Percentiles rank a stretch among this genome's conserved stretches.
Evolutionary conservation across 179 eudicot species (phyloP).

Genomic region (Silene noctiflora): DNA sequence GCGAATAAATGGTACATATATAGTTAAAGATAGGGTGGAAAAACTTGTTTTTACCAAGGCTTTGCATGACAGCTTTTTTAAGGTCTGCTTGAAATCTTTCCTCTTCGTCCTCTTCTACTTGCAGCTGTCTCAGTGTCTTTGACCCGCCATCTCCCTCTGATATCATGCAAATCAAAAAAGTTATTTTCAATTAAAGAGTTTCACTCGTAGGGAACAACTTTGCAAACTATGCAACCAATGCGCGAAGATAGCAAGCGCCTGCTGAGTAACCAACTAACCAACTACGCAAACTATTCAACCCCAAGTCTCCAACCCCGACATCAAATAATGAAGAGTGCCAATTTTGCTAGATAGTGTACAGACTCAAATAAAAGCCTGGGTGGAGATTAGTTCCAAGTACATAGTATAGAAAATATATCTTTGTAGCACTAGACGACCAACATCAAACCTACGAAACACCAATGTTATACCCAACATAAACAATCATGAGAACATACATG

Average conservation of each 20-base stretch:
- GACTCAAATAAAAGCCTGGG: neutral
- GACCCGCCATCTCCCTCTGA: conserved; percentile 50
- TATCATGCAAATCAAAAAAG: conserved; percentile 22
- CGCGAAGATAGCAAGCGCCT: neutral
- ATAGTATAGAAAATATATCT: neutral
- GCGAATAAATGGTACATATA: neutral
- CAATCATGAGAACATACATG: neutral
- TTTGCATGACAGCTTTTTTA: conserved; percentile 79
- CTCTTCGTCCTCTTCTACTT: conserved; percentile 85
- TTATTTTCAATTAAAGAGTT: conserved; percentile 10
- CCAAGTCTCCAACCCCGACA: neutral
- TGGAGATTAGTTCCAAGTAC: neutral
- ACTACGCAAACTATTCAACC: neutral
- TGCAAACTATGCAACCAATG: neutral
- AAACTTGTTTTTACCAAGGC: conserved; percentile 56
- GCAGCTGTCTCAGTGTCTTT: conserved; percentile 60
- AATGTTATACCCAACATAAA: conserved; percentile 1
- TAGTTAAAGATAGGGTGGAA: conserved; percentile 8
- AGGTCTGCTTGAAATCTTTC: conserved; percentile 94
- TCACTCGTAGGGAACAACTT: neutral
- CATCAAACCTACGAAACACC: conserved; percentile 15
- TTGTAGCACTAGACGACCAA: neutral
- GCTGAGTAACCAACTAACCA: neutral
- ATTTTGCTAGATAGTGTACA: conserved; percentile 8
- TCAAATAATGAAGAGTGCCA: neutral